Evolutionary conservation across 805 yeast species (phyloP), one percentile per base, ranked within the genome.

Genomic region (Candida argentea): DNA sequence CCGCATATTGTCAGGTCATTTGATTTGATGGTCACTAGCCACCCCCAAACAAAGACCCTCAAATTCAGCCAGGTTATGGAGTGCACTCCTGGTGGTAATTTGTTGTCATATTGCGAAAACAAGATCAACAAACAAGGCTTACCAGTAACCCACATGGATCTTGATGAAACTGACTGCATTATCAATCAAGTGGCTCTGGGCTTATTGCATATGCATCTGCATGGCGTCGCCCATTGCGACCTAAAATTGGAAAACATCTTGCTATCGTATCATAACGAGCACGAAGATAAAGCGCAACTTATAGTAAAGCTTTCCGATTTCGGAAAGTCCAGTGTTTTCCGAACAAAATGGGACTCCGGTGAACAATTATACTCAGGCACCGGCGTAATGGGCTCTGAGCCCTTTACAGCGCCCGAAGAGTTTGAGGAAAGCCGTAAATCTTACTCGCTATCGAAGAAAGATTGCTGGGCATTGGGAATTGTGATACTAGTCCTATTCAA

Each of bases 181-280:
- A 71, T 85, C 61, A 86, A 86, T 47, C 96, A 87, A 50, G 68
- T 85, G 20, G 58, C 87, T 37, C 73, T 76, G 38, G 96, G 94
- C 2, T 68, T 87, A 17, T 68, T 75, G 16, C 85, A 81, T 52
- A 76, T 89, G 76, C 96, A 87, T 52, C 69, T 75, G 6, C 86
- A 79, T 53, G 96, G 96, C 19, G 89, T 87, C 17, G 89, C 95
- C 1, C 96, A 87, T 52, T 81, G 95, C 46, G 96, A 87, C 47
- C 61, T 87, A 35, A 87, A 87, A 53, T 86, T 94, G 8, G 96
- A 87, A 46, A 87, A 87, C 50, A 61, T 87, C 16, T 50, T 87
- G 21, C 57, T 87, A 25, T 35, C 32, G 15, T 40, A 35, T 29
- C 33, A 78, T 76, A 44, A 71, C 23, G 24, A 25, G 15, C 34